Base-by-base conservation (phyloP, 2,329 filamentous ascomycete genomes). In the Cladophialophora exuberans region DNA sequence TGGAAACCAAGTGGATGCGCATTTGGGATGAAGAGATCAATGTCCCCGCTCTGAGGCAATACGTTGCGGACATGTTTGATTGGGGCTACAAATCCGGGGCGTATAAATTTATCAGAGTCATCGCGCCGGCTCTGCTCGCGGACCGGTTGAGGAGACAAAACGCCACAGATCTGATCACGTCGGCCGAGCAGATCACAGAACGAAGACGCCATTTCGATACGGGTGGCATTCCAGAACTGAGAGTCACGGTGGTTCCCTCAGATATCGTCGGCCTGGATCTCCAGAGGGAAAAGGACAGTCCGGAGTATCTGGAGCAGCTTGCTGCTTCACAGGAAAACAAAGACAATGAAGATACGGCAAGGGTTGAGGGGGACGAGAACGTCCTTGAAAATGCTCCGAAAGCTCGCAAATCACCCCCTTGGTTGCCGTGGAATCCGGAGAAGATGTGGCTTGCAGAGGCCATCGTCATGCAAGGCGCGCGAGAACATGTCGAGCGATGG, bases 61-160 rank as follows among this genome's bases (percentile, higher is more conserved):
- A 96, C 68, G 82, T 86, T 0, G 80, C 81, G 1, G 86, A 95
- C 60, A 87, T 86, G 0, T 95, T 99, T 62, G 90, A 92, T 56
- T 99, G 94, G 94, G 83, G 81, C 3, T 87, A 85, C 64, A 82
- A 85, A 23, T 80, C 81, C 46, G 93, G 92, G 0, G 91, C 92
- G 13, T 83, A 88, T 66, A 96, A 96, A 66, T 89, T 96, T 57
- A 85, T 96, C 23, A 83, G 87, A 11, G 87, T 89, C 23, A 75
- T 97, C 9, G 88, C 90, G 0, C 89, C 90, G 9, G 85, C 87
- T 6, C 73, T 97, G 1, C 76, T 97, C 84, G 11, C 83, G 81
- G 57, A 84, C 81, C 57, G 76, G 85, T 60, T 78, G 65, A 65
- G 66, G 60, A 48, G 53, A 4, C 52, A 42, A 2, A n/a, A 18